A percentile compares a stretch with the other conserved stretches of the same genome.
phyloP scores from a whole-genome alignment of 192 early-diverging fungal species.

The Backusella westeae region DNA sequence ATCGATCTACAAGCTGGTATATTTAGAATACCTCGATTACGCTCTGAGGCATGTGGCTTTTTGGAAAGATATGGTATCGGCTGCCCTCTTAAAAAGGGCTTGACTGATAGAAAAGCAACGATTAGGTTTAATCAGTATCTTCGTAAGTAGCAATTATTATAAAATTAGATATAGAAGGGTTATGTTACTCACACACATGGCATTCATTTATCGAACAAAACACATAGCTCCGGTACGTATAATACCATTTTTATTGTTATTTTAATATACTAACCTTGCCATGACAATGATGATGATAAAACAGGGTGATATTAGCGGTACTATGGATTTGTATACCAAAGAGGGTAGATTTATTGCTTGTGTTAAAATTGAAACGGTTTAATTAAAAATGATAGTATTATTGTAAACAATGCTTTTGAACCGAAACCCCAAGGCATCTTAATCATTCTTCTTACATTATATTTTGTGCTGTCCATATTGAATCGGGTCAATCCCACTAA shows the following conservation, averaged over 20 bases:
- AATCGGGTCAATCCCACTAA: no score
- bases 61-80: not conserved
- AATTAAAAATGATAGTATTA: not conserved
- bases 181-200: not conserved
- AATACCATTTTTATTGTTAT: not conserved
- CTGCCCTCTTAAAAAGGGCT: not conserved
- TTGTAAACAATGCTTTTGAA: no score
- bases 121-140: not conserved
- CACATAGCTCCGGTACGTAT: not conserved
- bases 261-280: not conserved
- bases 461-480: no score
- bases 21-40: not conserved
- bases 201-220: not conserved
- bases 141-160: not conserved
- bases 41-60: not conserved
- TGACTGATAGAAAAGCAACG: not conserved
- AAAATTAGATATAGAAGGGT: not conserved
- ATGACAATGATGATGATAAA: not conserved
- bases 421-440: no score
- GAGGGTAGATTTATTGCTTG: not conserved
- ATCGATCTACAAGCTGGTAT: not conserved
- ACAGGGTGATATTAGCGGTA: not conserved
- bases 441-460: no score
- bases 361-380: not conserved
- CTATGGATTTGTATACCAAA: not conserved